A percentile compares a stretch with the other conserved stretches of the same genome.
These are phyloP conservation scores for Lodderomyces oxycetoniae DNA, from an alignment of 1,139 yeast species.

Conservation along the genomic window DNA sequence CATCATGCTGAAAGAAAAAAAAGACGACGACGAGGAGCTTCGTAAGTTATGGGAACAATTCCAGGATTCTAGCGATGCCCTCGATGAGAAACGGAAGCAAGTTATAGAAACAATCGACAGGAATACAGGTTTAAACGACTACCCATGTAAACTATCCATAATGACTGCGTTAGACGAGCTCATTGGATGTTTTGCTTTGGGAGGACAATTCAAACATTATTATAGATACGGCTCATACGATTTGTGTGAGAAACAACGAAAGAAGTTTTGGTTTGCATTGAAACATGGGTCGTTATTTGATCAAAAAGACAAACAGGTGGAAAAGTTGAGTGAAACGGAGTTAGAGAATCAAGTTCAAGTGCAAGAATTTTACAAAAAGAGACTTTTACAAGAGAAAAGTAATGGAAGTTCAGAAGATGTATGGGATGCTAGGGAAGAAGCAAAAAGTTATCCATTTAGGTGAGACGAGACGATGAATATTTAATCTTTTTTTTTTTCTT, in stretches of 20 bases:
- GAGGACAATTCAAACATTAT: conserved; percentile 80
- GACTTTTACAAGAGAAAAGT: conserved; percentile 55
- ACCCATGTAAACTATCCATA: conserved; percentile 35
- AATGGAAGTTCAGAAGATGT: conserved; percentile 77
- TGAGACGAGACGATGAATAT: not conserved
- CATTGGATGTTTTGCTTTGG: conserved; percentile 79
- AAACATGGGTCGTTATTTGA: conserved; percentile 41
- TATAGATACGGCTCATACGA: conserved; percentile 79
- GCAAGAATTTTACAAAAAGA: conserved; percentile 65
- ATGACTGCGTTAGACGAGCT: conserved; percentile 84
- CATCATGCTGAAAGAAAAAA: too few relatives aligned
- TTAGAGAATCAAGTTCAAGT: conserved; percentile 50
- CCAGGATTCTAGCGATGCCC: conserved; percentile 34
- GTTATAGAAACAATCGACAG: conserved; percentile 26
- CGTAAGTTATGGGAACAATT: conserved; percentile 32
- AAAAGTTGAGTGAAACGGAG: conserved; percentile 42
- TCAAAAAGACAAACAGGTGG: conserved; percentile 17
- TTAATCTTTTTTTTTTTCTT: too few relatives aligned
- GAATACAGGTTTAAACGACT: conserved; percentile 27
- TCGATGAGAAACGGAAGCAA: conserved; percentile 29
- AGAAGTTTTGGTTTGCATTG: conserved; percentile 78
- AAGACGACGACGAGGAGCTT: conserved; percentile 25
- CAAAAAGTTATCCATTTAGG: conserved; percentile 22
- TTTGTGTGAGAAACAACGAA: conserved; percentile 63
- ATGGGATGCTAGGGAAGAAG: conserved; percentile 57